A percentile compares a stretch with the other conserved stretches of the same genome.
phyloP scores from a whole-genome alignment of 2,329 filamentous ascomycete species.

The Zopfia rhizophila region DNA sequence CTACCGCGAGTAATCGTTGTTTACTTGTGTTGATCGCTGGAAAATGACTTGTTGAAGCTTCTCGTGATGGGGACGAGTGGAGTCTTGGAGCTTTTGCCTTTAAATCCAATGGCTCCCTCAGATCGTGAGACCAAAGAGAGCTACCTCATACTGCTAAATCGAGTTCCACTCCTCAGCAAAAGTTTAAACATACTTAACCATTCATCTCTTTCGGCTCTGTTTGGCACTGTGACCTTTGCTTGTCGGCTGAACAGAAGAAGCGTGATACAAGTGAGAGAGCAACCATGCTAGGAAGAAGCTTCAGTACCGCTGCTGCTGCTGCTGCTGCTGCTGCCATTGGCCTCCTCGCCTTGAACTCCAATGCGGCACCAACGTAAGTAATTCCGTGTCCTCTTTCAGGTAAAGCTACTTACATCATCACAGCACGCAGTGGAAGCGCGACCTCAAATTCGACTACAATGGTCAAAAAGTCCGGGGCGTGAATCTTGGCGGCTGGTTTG shows the following conservation, averaged over 20 bases:
- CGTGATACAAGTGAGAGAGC: no score
- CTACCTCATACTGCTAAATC: conserved; percentile 14
- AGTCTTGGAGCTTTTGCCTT: conserved; percentile 15
- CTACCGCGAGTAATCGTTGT: conserved; percentile 24
- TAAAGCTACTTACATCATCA: conserved; percentile 10
- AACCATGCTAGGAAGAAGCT: conserved; percentile 43
- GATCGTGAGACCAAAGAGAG: conserved; percentile 11
- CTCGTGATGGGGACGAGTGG: conserved; percentile 22
- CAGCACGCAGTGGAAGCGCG: conserved; percentile 38
- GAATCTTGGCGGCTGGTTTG: conserved; percentile 73
- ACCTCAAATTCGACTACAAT: conserved; percentile 63
- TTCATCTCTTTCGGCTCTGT: no score
- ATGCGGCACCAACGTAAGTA: conserved; percentile 44
- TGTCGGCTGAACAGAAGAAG: no score
- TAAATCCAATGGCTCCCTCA: conserved; percentile 26
- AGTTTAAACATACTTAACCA: no score
- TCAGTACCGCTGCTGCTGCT: conserved; percentile 29
- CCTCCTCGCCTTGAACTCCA: conserved; percentile 41
- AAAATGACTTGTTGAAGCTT: no score
- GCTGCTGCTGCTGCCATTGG: conserved; percentile 29
- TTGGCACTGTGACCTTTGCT: no score
- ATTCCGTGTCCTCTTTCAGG: neutral
- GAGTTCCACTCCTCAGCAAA: no score
- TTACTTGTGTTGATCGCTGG: conserved; percentile 29
- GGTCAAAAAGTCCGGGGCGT: conserved; percentile 69